A percentile compares a stretch with the other conserved stretches of the same genome.
Conservation (phyloP, 1,284 basidiomycete species). For the Fistulinella staudtii region DNA sequence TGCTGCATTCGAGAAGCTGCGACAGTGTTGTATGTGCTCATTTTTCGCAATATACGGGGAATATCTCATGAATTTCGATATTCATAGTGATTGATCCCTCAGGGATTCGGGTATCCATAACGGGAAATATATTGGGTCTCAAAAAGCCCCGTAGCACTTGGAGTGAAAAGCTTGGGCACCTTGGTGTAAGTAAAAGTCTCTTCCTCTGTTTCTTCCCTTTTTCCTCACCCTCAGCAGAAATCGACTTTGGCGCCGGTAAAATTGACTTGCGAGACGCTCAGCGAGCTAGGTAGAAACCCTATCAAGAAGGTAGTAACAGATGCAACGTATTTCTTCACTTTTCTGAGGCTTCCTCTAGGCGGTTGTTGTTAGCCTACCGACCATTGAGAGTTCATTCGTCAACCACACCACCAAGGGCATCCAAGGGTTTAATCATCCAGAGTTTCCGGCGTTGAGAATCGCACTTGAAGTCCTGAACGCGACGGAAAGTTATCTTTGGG, state of each 20-base stretch:
- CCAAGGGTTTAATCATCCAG: slow-evolving; percentile 76
- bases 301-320: slow-evolving; percentile 54
- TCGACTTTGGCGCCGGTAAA: slow-evolving; percentile 65
- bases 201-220: neutral
- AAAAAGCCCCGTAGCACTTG: slow-evolving; percentile 71
- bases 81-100: slow-evolving; percentile 71
- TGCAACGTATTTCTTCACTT: too few relatives aligned
- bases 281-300: slow-evolving; percentile 70
- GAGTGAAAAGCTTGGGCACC: slow-evolving; percentile 63
- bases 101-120: slow-evolving; percentile 82
- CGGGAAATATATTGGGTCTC: slow-evolving; percentile 78
- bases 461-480: slow-evolving; percentile 89
- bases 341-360: slow-evolving; percentile 57
- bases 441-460: slow-evolving; percentile 83
- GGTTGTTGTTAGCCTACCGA: slow-evolving; percentile 83
- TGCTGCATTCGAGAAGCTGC: slow-evolving; percentile 69
- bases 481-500: slow-evolving; percentile 94
- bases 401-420: slow-evolving; percentile 79
- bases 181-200: slow-evolving; percentile 41
- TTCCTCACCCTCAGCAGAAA: slow-evolving; percentile 36
- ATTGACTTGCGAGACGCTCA: slow-evolving; percentile 69
- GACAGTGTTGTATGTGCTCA: slow-evolving; percentile 55
- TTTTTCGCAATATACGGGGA: neutral
- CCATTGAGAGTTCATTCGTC: slow-evolving; percentile 92
- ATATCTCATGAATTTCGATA: slow-evolving; percentile 4